A percentile compares a stretch with the other conserved stretches of the same genome.
These are phyloP conservation scores for Pogostemon cablin DNA, from an alignment of 257 asterid species.

Conservation along the genomic window DNA sequence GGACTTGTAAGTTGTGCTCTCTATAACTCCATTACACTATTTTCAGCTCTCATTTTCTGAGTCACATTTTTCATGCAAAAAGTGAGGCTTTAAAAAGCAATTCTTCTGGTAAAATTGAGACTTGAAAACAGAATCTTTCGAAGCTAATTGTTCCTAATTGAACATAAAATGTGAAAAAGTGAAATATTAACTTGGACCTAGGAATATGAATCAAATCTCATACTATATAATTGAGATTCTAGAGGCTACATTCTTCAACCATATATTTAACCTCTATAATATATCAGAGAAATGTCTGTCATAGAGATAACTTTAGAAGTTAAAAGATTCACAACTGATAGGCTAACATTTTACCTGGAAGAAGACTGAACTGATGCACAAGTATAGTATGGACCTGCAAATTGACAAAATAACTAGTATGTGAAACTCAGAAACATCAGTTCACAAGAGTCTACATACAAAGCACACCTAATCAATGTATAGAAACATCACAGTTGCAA, in stretches of 20 bases:
- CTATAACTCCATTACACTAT: not conserved
- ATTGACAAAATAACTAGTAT: conserved; percentile 24
- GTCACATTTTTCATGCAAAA: conserved; percentile 6
- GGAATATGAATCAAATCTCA: conserved; percentile 10
- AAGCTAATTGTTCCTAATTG: conserved; percentile 18
- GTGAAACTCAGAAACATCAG: conserved; percentile 23
- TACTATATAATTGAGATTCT: conserved; percentile 13
- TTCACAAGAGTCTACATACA: conserved; percentile 1
- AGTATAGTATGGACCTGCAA: conserved; percentile 57
- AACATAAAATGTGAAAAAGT: conserved; percentile 29
- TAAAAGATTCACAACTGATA: conserved; percentile 7
- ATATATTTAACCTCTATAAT: conserved; percentile 18
- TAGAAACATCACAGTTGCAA: not conserved
- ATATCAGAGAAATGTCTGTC: conserved; percentile 5
- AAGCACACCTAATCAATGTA: not conserved
- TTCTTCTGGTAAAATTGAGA: not conserved
- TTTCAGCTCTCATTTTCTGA: not conserved
- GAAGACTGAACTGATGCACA: conserved; percentile 53
- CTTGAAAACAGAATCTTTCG: not conserved
- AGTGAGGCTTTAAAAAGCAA: not conserved
- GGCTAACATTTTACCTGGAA: conserved; percentile 53
- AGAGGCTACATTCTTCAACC: conserved; percentile 17
- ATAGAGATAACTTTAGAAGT: not conserved
- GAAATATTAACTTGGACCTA: conserved; percentile 17
- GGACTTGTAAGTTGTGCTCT: conserved; percentile 20